These are phyloP conservation scores for Boletus mariae DNA, from an alignment of 1,284 basidiomycete genomes.

Conservation along the genomic window DNA sequence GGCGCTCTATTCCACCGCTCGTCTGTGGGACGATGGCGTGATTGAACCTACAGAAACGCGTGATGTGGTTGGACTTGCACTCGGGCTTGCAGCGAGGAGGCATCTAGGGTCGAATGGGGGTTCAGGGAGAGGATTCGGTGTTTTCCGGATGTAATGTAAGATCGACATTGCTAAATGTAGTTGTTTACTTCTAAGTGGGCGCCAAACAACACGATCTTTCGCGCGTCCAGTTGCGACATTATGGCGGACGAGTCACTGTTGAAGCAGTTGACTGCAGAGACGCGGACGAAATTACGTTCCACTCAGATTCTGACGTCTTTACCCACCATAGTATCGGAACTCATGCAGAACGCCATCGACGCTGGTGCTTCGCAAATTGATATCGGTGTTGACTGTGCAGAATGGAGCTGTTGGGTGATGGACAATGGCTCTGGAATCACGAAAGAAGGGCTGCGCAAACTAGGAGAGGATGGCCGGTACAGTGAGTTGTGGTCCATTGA, in stretches of 20 bases:
- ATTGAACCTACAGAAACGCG: slow-evolving; percentile 91
- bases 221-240: background rate
- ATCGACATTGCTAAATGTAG: slow-evolving; percentile 27
- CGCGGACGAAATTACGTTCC: slow-evolving; percentile 70
- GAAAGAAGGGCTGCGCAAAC: slow-evolving; percentile 49
- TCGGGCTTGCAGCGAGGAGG: slow-evolving; percentile 67
- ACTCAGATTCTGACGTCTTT: slow-evolving; percentile 80
- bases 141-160: slow-evolving; percentile 77
- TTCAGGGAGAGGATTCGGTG: slow-evolving; percentile 74
- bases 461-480: slow-evolving; percentile 63
- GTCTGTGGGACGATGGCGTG: slow-evolving; percentile 94
- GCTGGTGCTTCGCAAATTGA: slow-evolving; percentile 61
- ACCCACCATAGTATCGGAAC: slow-evolving; percentile 73
- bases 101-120: slow-evolving; percentile 41
- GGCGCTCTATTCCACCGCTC: slow-evolving; percentile 83
- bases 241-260: slow-evolving; percentile 24
- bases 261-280: slow-evolving; percentile 45
- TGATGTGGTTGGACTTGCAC: slow-evolving; percentile 80
- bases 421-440: slow-evolving; percentile 81
- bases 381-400: slow-evolving; percentile 60
- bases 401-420: slow-evolving; percentile 77
- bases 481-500: slow-evolving; percentile 42
- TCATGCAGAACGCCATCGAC: slow-evolving; percentile 82
- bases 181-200: slow-evolving; percentile 24
- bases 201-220: slow-evolving; percentile 21